These are phyloP conservation scores for Fusarium buharicum DNA, from an alignment of 2,329 filamentous ascomycete genomes.

Conservation along the genomic window DNA sequence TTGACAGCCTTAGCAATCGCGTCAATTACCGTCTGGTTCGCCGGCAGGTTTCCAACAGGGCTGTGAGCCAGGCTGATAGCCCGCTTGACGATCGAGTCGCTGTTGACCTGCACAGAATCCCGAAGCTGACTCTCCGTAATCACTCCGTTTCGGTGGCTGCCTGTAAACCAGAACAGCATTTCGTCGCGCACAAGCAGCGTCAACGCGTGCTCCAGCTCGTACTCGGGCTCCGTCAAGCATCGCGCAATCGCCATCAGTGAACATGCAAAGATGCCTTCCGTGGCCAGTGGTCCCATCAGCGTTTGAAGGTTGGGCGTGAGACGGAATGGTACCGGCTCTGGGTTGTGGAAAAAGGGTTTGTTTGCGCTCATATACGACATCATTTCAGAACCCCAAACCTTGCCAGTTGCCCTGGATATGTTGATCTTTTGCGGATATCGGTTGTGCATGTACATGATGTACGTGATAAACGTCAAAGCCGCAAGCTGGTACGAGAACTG, in stretches of 20 bases:
- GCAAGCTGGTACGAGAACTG: slow-evolving; percentile 97
- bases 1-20: slow-evolving; percentile 92
- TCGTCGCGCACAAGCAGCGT: slow-evolving; percentile 96
- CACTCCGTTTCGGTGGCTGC: slow-evolving; percentile 68
- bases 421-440: slow-evolving; percentile 96
- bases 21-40: slow-evolving; percentile 97
- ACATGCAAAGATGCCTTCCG: slow-evolving; percentile 95
- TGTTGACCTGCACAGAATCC: slow-evolving; percentile 85
- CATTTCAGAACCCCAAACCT: slow-evolving; percentile 95
- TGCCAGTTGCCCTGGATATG: slow-evolving; percentile 86
- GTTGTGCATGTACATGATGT: slow-evolving; percentile 96
- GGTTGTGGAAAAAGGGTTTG: slow-evolving; percentile 93
- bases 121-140: slow-evolving; percentile 73
- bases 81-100: slow-evolving; percentile 90
- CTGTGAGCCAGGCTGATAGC: slow-evolving; percentile 84
- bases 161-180: slow-evolving; percentile 96
- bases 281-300: slow-evolving; percentile 93
- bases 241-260: slow-evolving; percentile 96
- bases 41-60: slow-evolving; percentile 83
- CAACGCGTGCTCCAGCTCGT: slow-evolving; percentile 93
- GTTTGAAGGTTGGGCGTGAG: slow-evolving; percentile 96
- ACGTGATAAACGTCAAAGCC: slow-evolving; percentile 97
- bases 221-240: slow-evolving; percentile 87
- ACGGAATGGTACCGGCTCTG: slow-evolving; percentile 95
- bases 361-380: slow-evolving; percentile 87